These are phyloP conservation scores for Peronospora farinosa DNA, from an alignment of 352 stramenopile species.

Conservation along the genomic window DNA sequence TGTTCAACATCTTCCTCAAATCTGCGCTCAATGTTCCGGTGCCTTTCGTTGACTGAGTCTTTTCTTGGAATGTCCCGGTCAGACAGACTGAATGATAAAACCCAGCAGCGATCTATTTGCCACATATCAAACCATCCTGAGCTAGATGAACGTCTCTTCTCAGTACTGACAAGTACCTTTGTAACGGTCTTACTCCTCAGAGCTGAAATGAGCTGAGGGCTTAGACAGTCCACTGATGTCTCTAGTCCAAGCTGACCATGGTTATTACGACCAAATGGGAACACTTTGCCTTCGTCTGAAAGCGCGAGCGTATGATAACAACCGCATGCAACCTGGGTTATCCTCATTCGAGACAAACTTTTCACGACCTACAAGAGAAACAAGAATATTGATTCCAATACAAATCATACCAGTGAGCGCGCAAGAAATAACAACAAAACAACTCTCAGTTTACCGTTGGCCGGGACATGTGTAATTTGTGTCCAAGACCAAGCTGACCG, in stretches of 20 bases:
- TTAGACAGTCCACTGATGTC: constrained; percentile 61
- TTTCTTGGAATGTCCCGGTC: constrained; percentile 17
- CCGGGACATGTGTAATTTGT: constrained; percentile 56
- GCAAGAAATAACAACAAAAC: not conserved
- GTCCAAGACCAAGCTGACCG: constrained; percentile 87
- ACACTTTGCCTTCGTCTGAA: constrained; percentile 81
- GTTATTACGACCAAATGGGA: constrained; percentile 91
- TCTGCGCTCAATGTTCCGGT: constrained; percentile 55
- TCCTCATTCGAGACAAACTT: constrained; percentile 43
- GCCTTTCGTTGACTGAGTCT: constrained; percentile 11
- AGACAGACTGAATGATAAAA: constrained; percentile 90
- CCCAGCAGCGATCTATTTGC: constrained; percentile 72
- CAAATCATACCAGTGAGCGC: not conserved
- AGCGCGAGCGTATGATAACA: constrained; percentile 84
- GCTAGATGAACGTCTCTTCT: not conserved
- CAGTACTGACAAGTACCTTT: constrained; percentile 36
- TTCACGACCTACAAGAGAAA: constrained; percentile 36
- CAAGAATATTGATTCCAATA: not conserved
- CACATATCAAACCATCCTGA: not conserved
- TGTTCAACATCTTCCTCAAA: constrained; percentile 81
- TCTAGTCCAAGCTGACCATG: constrained; percentile 88
- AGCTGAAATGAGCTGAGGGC: constrained; percentile 65
- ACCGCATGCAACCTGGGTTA: constrained; percentile 73
- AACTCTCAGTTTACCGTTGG: constrained; percentile 41
- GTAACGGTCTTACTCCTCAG: constrained; percentile 46